A percentile compares a stretch with the other conserved stretches of the same genome.
These are phyloP conservation scores for Cercospora brassicicola DNA, from an alignment of 2,329 filamentous ascomycete genomes.

Conservation along the genomic window DNA sequence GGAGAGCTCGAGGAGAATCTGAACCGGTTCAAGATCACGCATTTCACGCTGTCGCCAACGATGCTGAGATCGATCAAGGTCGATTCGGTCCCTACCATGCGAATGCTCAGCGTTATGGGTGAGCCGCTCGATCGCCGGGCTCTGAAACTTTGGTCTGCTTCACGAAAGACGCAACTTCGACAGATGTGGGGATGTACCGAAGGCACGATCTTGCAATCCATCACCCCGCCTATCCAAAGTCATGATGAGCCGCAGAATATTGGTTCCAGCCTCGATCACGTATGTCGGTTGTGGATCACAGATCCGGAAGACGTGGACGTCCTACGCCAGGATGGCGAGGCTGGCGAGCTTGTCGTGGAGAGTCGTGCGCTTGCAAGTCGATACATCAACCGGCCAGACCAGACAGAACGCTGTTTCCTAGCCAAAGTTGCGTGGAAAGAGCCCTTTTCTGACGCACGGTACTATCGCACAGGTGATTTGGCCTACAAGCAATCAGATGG, in stretches of 20 bases:
- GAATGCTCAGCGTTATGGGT: background rate
- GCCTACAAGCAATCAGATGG: background rate
- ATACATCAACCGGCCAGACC: background rate
- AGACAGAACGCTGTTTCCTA: background rate
- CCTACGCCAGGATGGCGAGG: background rate
- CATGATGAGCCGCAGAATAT: background rate
- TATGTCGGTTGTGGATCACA: background rate
- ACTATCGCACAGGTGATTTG: background rate
- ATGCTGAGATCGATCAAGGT: background rate
- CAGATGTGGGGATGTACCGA: background rate
- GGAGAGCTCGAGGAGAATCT: background rate
- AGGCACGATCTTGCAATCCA: background rate
- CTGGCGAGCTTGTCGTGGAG: background rate
- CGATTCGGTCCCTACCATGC: background rate
- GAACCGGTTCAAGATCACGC: background rate
- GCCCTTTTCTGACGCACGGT: background rate
- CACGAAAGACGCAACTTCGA: background rate
- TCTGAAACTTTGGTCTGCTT: background rate
- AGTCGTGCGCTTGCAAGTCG: background rate
- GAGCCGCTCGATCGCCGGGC: background rate
- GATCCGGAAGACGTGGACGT: background rate
- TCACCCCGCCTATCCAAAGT: background rate
- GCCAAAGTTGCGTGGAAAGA: background rate
- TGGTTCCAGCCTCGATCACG: background rate
- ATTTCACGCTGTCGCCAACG: background rate